These are phyloP conservation scores for Trichocomaceae sp. DNA, from an alignment of 2,329 filamentous ascomycete genomes.

Conservation along the genomic window DNA sequence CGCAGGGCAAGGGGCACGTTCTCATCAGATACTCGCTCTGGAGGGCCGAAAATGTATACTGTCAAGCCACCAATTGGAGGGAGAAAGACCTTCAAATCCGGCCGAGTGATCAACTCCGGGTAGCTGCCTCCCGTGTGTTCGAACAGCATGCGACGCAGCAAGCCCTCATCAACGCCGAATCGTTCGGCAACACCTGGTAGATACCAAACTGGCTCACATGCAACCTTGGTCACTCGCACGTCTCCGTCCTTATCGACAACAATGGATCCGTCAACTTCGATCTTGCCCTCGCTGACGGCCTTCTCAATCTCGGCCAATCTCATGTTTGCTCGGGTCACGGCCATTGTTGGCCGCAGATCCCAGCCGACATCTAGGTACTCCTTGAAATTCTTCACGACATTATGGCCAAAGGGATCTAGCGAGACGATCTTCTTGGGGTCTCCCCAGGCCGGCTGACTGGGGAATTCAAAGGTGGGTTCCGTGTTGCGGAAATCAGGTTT, in stretches of 20 bases:
- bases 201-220: slow-evolving; percentile 91
- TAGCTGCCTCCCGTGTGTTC: slow-evolving; percentile 95
- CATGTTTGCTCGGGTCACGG: slow-evolving; percentile 90
- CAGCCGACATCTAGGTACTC: slow-evolving; percentile 62
- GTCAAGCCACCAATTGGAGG: slow-evolving; percentile 93
- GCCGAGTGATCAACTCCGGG: slow-evolving; percentile 89
- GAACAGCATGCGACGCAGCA: slow-evolving; percentile 77
- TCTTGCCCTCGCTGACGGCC: slow-evolving; percentile 70
- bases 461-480: slow-evolving; percentile 82
- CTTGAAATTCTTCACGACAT: slow-evolving; percentile 73
- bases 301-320: slow-evolving; percentile 91
- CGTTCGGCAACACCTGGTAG: slow-evolving; percentile 80
- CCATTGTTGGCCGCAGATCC: slow-evolving; percentile 84
- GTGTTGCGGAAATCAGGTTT: slow-evolving; percentile 75
- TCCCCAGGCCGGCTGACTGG: slow-evolving; percentile 82
- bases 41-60: slow-evolving; percentile 95
- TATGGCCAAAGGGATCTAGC: slow-evolving; percentile 91
- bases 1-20: slow-evolving; percentile 73
- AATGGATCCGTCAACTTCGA: slow-evolving; percentile 78
- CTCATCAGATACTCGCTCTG: slow-evolving; percentile 85
- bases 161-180: slow-evolving; percentile 87
- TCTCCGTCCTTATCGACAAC: slow-evolving; percentile 82
- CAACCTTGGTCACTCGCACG: slow-evolving; percentile 89
- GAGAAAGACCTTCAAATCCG: slow-evolving; percentile 90
- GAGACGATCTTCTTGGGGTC: slow-evolving; percentile 92